Evolutionary conservation across 2,329 filamentous ascomycete genomes (phyloP), one percentile per base, ranked within the genome.

Genomic region (Apiospora rasikravindrae): DNA sequence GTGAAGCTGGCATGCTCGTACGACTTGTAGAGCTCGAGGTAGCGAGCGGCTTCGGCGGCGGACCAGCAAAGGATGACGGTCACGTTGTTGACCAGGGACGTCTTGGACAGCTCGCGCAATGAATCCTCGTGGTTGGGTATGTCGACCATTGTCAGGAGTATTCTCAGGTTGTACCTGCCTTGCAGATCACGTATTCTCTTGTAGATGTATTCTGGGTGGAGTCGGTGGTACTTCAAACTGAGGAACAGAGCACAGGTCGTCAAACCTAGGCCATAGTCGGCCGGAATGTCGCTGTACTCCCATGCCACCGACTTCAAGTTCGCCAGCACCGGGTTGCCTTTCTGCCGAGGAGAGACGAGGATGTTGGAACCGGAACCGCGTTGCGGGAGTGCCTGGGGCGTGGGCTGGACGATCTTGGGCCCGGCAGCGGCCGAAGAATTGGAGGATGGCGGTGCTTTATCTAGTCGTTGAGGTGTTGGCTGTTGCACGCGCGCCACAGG

Each of bases 161-260:
- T 88, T 67, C 96, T 93, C 26, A 99, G 88, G 76, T 91, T 92
- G 84, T 97, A 98, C 83, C 93, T 94, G 69, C 93, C 94, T 69
- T 93, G 93, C 5, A 99, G 86, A 68, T 91, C 90, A 70, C 93
- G 92, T 76, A 99, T 97, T 72, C 96, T 93, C 33, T 93, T 95
- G 85, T 98, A 98, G 78, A 99, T 94, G 85, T 99, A 99, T 83
- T 99, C 96, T 0, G 96, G 96, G 80, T 99, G 96, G 70, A 99
- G 88, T 40, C 96, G 94, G 82, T 99, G 96, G 82, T 99, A 99
- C 82, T 98, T 99, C 71, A 99, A 88, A 67, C 94, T 97, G 57
- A 99, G 86, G 80, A 98, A 99, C 6, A 99, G 87, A 0, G 94
- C 95, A 78, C 96, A 98, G 8, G 95, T 97, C 0, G 95, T 97